Evolutionary conservation across 2,329 filamentous ascomycete genomes (phyloP).

Genomic region (Pestalotiopsis sp.): DNA sequence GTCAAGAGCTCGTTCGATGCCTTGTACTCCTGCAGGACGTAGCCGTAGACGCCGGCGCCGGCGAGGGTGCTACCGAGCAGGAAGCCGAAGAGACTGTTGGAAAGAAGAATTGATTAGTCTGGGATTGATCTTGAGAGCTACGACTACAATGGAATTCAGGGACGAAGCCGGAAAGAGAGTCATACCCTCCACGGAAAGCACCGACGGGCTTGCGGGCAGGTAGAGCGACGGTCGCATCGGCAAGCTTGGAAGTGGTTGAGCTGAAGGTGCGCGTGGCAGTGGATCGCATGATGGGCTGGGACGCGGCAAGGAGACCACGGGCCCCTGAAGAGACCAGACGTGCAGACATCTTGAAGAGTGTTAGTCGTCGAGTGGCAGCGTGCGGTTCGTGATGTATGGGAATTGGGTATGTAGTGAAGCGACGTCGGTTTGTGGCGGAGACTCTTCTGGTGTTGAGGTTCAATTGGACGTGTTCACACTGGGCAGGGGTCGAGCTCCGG

Average conservation of each 20-base stretch:
- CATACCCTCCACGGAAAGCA: slow-evolving; percentile 62
- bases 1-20: slow-evolving; percentile 89
- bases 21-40: slow-evolving; percentile 92
- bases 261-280: slow-evolving; percentile 47
- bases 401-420: neutral
- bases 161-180: neutral
- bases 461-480: slow-evolving; percentile 8
- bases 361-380: slow-evolving; percentile 4
- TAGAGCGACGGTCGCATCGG: slow-evolving; percentile 46
- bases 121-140: neutral
- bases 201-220: slow-evolving; percentile 62
- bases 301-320: slow-evolving; percentile 13
- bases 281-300: slow-evolving; percentile 19
- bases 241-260: slow-evolving; percentile 48
- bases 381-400: slow-evolving; percentile 6
- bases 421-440: neutral
- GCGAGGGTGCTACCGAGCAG: slow-evolving; percentile 81
- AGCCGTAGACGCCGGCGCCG: slow-evolving; percentile 84
- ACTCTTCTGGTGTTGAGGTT: slow-evolving; percentile 1
- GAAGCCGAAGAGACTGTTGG: slow-evolving; percentile 83
- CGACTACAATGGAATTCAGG: neutral
- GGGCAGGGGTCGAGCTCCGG: slow-evolving; percentile 12
- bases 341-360: slow-evolving; percentile 44
- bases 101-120: neutral
- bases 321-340: slow-evolving; percentile 40